These are phyloP conservation scores for Ustulina deusta DNA, from an alignment of 2,329 filamentous ascomycete genomes.

Conservation along the genomic window DNA sequence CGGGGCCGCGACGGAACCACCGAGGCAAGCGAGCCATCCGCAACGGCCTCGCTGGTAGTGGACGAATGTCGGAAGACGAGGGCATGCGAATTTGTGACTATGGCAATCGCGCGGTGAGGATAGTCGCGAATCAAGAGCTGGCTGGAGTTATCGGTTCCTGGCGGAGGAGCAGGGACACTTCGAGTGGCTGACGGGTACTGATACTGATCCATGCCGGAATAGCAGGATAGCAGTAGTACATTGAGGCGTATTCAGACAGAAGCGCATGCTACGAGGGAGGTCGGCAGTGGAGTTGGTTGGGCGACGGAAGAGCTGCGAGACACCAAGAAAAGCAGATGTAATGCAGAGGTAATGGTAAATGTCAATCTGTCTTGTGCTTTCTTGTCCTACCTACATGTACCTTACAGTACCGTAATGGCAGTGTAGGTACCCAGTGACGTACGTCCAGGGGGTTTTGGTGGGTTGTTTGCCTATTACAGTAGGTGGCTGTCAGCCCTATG, in stretches of 20 bases:
- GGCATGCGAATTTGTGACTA: constrained; percentile 82
- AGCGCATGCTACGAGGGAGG: constrained; percentile 45
- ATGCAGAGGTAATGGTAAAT: constrained; percentile 6
- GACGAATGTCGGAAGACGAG: constrained; percentile 86
- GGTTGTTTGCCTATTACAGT: constrained; percentile 25
- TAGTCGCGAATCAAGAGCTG: constrained; percentile 87
- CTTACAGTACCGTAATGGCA: neutral
- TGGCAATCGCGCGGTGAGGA: constrained; percentile 87
- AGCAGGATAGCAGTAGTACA: constrained; percentile 46
- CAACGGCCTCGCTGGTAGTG: constrained; percentile 68
- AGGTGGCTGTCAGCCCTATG: constrained; percentile 34
- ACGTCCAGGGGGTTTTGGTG: constrained; percentile 19
- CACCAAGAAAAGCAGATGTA: neutral
- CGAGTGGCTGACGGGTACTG: constrained; percentile 57
- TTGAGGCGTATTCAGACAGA: constrained; percentile 36
- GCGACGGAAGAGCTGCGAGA: neutral
- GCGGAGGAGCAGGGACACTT: constrained; percentile 59
- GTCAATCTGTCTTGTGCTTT: constrained; percentile 16
- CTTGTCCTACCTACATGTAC: constrained; percentile 9
- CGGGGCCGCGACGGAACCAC: constrained; percentile 61
- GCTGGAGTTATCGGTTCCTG: constrained; percentile 71
- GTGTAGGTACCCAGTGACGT: constrained; percentile 29
- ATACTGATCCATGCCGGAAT: constrained; percentile 62
- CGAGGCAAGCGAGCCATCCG: constrained; percentile 70
- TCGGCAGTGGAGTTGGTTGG: neutral